Evolutionary conservation across 306 rosid genomes (phyloP), one percentile per base, ranked within the genome.

Genomic region (Castanea sativa): DNA sequence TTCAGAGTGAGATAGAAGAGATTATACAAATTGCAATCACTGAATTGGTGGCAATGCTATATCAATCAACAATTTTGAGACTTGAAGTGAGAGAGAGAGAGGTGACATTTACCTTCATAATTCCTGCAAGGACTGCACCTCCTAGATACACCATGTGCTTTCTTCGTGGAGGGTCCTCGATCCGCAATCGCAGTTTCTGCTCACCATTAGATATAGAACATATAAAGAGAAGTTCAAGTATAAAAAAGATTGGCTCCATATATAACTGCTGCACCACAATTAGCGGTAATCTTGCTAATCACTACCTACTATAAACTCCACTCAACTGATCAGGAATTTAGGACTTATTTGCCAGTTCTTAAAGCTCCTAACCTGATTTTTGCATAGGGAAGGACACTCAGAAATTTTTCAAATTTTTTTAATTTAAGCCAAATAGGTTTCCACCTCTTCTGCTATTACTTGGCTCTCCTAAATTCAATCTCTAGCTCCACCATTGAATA

Each of bases 131-230:
- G 76, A 96, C 99, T 61, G 98, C 98, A 55, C 99, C 99, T 65
- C 99, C 99, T n/a, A 96, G 92, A 86, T 93, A 96, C 76, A 96
- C 99, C 99, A 96, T 96, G 86, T 96, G 99, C 87, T 96, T 96
- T 88, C 99, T 93, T 71, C 98, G 87, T 0, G 98, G 98, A 30
- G 99, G 99, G 85, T 96, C 99, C 87, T 96, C 99, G 32, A 96
- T 96, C 77, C 99, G 89, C 81, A 93, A 77, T 71, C 99, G 89
- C 77, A 96, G 74, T 84, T 96, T 93, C 99, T 96, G 89, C 65
- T 79, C 68, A 85, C 23, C 76, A 35, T 41, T 63, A 14, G 45
- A 57, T 63, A 83, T 14, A 52, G 59, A 78, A 84, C 43, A 55
- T 23, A 32, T 52, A 60, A 55, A 13, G 52, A 72, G 58, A 82